Evolutionary conservation across 2,329 filamentous ascomycete genomes (phyloP).

Genomic region (Beauveria sp.): DNA sequence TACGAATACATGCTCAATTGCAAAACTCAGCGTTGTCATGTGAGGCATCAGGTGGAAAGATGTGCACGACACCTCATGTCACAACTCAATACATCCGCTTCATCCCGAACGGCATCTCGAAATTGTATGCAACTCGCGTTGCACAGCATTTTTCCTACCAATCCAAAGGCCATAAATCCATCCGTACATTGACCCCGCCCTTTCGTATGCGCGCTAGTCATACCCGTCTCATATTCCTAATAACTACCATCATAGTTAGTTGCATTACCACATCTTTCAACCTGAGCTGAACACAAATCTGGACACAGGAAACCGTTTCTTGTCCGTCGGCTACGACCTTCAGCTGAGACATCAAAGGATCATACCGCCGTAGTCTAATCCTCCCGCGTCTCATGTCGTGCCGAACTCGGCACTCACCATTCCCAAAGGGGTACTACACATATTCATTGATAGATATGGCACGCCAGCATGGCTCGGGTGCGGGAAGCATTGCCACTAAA

Average conservation of each 20-base stretch:
- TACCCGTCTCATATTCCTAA: background rate
- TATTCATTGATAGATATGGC: background rate
- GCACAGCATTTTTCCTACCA: background rate
- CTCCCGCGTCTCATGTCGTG: background rate
- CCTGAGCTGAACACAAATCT: background rate
- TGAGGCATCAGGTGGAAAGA: background rate
- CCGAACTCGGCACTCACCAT: background rate
- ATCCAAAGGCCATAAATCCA: background rate
- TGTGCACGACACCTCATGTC: background rate
- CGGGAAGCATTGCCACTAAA: background rate
- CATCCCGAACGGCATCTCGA: background rate
- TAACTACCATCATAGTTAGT: background rate
- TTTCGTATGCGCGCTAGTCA: background rate
- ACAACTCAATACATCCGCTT: background rate
- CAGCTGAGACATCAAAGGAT: background rate
- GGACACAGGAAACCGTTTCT: background rate
- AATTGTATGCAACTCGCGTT: background rate
- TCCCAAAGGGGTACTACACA: background rate
- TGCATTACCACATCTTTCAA: background rate
- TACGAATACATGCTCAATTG: background rate
- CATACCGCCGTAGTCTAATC: background rate
- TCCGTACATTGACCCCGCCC: background rate
- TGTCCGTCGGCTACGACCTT: background rate
- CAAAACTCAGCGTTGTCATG: background rate
- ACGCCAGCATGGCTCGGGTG: background rate